Evolutionary conservation across 2,329 filamentous ascomycete genomes (phyloP).

Genomic region (Berkeleyomyces rouxiae): DNA sequence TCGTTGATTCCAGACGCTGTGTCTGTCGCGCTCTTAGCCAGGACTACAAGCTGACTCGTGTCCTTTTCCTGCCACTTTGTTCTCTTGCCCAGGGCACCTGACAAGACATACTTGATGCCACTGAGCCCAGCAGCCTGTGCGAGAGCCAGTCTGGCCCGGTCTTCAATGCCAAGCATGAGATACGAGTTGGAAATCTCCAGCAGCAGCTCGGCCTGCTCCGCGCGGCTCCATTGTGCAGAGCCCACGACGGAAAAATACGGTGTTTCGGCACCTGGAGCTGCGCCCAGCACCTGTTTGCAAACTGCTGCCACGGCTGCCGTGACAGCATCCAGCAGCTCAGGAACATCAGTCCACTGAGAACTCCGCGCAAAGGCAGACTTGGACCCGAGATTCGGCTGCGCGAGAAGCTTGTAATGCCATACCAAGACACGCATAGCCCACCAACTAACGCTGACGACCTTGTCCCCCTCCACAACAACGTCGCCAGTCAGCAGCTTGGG

Average conservation of each 20-base stretch:
- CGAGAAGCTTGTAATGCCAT: slow-evolving; percentile 45
- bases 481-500: slow-evolving; percentile 24
- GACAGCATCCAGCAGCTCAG: slow-evolving; percentile 36
- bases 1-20: not conserved
- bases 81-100: slow-evolving; percentile 71
- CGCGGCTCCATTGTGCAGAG: slow-evolving; percentile 25
- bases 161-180: slow-evolving; percentile 68
- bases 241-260: no score
- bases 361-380: slow-evolving; percentile 39
- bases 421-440: slow-evolving; percentile 55
- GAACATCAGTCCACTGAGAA: slow-evolving; percentile 42
- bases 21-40: slow-evolving; percentile 55
- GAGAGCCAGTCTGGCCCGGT: slow-evolving; percentile 55
- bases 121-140: slow-evolving; percentile 47
- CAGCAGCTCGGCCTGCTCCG: slow-evolving; percentile 51
- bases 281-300: slow-evolving; percentile 22
- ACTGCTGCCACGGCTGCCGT: slow-evolving; percentile 27
- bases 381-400: slow-evolving; percentile 36
- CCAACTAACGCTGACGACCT: slow-evolving; percentile 30
- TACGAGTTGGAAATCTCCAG: slow-evolving; percentile 72
- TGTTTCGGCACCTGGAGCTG: slow-evolving; percentile 14
- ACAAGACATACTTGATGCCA: slow-evolving; percentile 67
- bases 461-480: slow-evolving; percentile 20
- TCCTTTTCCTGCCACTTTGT: slow-evolving; percentile 67
- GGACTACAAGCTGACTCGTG: slow-evolving; percentile 75